Evolutionary conservation across 805 yeast species (phyloP).

Genomic region (Candida gorgasii): DNA sequence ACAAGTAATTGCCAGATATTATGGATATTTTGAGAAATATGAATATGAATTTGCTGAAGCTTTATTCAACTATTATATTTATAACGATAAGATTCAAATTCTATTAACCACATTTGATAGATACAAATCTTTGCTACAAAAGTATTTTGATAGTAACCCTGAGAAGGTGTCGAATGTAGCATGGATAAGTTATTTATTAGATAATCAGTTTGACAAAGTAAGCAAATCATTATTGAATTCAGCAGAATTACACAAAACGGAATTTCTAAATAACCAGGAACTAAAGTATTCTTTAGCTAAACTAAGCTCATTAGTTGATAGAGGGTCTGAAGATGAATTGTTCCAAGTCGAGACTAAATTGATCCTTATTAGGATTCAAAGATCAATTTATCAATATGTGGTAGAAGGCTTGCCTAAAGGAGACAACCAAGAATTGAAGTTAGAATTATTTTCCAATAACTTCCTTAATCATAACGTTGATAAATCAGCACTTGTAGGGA

Average conservation of each 20-base stretch:
- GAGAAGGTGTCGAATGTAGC: slow-evolving; percentile 53
- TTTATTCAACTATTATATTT: slow-evolving; percentile 59
- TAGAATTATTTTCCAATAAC: slow-evolving; percentile 18
- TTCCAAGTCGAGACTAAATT: slow-evolving; percentile 52
- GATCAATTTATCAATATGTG: slow-evolving; percentile 24
- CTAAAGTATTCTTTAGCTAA: slow-evolving; percentile 72
- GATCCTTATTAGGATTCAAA: slow-evolving; percentile 51
- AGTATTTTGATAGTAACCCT: slow-evolving; percentile 49
- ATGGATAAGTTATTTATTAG: slow-evolving; percentile 70
- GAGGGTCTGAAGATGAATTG: slow-evolving; percentile 26
- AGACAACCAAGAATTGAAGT: slow-evolving; percentile 12
- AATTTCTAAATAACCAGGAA: slow-evolving; percentile 47
- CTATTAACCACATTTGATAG: slow-evolving; percentile 59
- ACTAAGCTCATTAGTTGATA: slow-evolving; percentile 58
- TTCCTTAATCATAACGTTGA: slow-evolving; percentile 20
- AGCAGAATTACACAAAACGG: slow-evolving; percentile 34
- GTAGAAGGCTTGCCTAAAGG: slow-evolving; percentile 9
- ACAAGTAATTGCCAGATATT: slow-evolving; percentile 32
- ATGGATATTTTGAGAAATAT: slow-evolving; percentile 56
- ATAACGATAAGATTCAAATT: slow-evolving; percentile 50
- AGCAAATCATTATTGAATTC: slow-evolving; percentile 47
- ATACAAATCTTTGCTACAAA: slow-evolving; percentile 48
- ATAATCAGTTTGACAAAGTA: slow-evolving; percentile 52
- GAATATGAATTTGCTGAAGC: slow-evolving; percentile 69
- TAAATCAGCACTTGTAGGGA: slow-evolving; percentile 10